These are phyloP conservation scores for Cercospora sp. DNA, from an alignment of 2,329 filamentous ascomycete species.

Conservation along the genomic window DNA sequence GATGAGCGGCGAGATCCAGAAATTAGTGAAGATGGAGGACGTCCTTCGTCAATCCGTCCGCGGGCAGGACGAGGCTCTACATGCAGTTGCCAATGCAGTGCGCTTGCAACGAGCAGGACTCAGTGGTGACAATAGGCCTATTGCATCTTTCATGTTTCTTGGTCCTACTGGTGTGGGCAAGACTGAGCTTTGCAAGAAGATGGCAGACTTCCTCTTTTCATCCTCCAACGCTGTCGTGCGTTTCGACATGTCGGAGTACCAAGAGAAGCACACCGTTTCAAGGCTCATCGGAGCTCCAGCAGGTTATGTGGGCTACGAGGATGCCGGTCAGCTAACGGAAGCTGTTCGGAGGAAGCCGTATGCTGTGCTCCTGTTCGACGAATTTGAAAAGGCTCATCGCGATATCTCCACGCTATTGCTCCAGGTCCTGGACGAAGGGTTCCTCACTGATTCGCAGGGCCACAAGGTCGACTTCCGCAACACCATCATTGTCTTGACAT, in stretches of 20 bases:
- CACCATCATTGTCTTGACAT: slow-evolving; percentile 93
- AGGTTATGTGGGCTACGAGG: slow-evolving; percentile 94
- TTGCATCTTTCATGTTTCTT: slow-evolving; percentile 96
- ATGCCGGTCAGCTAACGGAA: slow-evolving; percentile 93
- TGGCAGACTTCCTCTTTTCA: slow-evolving; percentile 89
- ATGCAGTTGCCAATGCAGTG: slow-evolving; percentile 88
- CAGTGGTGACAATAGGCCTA: slow-evolving; percentile 84
- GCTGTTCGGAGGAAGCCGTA: slow-evolving; percentile 94
- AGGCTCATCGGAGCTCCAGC: slow-evolving; percentile 89
- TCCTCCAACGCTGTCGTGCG: slow-evolving; percentile 87
- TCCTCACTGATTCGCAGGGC: slow-evolving; percentile 90
- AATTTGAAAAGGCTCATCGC: slow-evolving; percentile 95
- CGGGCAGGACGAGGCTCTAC: slow-evolving; percentile 91
- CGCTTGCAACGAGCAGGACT: slow-evolving; percentile 90
- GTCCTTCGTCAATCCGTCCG: slow-evolving; percentile 78
- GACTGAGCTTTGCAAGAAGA: slow-evolving; percentile 94
- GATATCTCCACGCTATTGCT: slow-evolving; percentile 90
- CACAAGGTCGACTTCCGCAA: slow-evolving; percentile 97
- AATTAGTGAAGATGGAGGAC: slow-evolving; percentile 94
- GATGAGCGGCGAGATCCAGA: slow-evolving; percentile 90
- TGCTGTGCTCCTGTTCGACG: slow-evolving; percentile 90
- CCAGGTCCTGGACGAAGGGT: slow-evolving; percentile 94
- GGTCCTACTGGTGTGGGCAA: slow-evolving; percentile 96
- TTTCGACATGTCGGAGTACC: slow-evolving; percentile 98
- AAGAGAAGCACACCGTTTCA: slow-evolving; percentile 94